Percentiles rank a stretch among this genome's conserved stretches.
phyloP scores from a whole-genome alignment of 1,284 basidiomycete genomes.

The Coriolopsis trogii region DNA sequence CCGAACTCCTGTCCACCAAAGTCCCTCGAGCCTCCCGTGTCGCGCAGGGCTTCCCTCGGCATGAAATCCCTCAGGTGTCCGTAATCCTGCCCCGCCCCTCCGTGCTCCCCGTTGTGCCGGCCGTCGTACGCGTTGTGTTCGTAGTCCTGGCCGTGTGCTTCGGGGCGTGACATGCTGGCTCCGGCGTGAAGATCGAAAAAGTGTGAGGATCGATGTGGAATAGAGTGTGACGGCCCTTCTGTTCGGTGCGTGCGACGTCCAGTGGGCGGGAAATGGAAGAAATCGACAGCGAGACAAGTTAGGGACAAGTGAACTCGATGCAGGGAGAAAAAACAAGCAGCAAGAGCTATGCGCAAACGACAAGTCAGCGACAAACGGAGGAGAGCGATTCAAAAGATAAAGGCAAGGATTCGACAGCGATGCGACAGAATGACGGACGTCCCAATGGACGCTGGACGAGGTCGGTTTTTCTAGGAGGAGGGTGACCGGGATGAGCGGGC shows the following conservation, averaged over 20 bases:
- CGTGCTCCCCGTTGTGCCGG: slow-evolving; percentile 23
- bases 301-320: slow-evolving; percentile 29
- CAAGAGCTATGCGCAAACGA: slow-evolving; percentile 40
- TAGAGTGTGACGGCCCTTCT: slow-evolving; percentile 22
- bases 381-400: slow-evolving; percentile 40
- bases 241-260: slow-evolving; percentile 23
- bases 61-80: slow-evolving; percentile 20
- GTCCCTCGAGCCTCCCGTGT: slow-evolving; percentile 16
- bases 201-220: slow-evolving; percentile 22
- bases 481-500: slow-evolving; percentile 18
- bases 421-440: slow-evolving; percentile 28
- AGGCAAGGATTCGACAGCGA: slow-evolving; percentile 39
- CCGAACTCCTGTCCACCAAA: slow-evolving; percentile 19
- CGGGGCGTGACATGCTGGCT: slow-evolving; percentile 42
- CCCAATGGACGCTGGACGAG: slow-evolving; percentile 21
- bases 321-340: slow-evolving; percentile 34
- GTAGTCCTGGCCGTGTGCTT: slow-evolving; percentile 44
- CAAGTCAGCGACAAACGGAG: slow-evolving; percentile 39
- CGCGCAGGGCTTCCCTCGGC: slow-evolving; percentile 17
- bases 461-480: slow-evolving; percentile 26
- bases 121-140: slow-evolving; percentile 39
- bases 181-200: slow-evolving; percentile 31
- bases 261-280: slow-evolving; percentile 26
- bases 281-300: slow-evolving; percentile 32
- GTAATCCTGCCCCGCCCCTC: slow-evolving; percentile 21